These are phyloP conservation scores for Daldinia sp. DNA, from an alignment of 2,329 filamentous ascomycete species.

Conservation along the genomic window DNA sequence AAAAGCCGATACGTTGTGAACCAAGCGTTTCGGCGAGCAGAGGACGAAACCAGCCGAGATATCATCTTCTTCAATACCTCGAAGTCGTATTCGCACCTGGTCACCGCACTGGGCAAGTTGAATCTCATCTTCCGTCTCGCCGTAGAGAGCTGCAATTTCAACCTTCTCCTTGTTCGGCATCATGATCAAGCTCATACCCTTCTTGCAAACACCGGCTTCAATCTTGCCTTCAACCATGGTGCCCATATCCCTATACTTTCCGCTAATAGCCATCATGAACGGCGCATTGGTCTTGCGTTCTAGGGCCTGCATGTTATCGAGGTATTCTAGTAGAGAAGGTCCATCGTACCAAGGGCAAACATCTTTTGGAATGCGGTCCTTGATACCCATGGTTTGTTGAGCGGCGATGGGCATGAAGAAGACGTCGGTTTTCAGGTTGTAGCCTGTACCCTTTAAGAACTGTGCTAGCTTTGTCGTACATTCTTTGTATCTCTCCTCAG, in stretches of 20 bases:
- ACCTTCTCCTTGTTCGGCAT: constrained; percentile 94
- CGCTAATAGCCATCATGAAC: constrained; percentile 98
- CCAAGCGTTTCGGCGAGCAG: constrained; percentile 92
- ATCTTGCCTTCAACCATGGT: constrained; percentile 99
- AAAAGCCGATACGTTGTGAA: constrained; percentile 89
- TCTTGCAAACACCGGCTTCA: constrained; percentile 93
- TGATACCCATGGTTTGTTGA: constrained; percentile 87
- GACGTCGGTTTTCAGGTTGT: constrained; percentile 93
- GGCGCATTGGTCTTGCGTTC: constrained; percentile 97
- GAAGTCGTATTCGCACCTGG: constrained; percentile 90
- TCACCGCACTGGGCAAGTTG: constrained; percentile 87
- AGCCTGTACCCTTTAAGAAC: constrained; percentile 92
- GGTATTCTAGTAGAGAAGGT: constrained; percentile 91
- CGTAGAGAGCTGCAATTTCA: constrained; percentile 86
- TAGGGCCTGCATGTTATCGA: constrained; percentile 92
- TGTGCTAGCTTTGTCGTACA: constrained; percentile 88
- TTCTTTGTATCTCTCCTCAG: constrained; percentile 90
- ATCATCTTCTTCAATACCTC: constrained; percentile 97
- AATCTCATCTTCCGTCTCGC: constrained; percentile 96
- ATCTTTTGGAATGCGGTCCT: constrained; percentile 83
- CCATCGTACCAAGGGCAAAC: constrained; percentile 86
- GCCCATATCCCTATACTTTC: constrained; percentile 97
- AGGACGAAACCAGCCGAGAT: constrained; percentile 95
- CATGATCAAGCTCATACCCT: constrained; percentile 86
- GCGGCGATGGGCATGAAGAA: constrained; percentile 97